Percentiles rank a stretch among this genome's conserved stretches.
Evolutionary conservation across 176 grass and related monocot species (phyloP).

Genomic region (Rhynchospora pubera): DNA sequence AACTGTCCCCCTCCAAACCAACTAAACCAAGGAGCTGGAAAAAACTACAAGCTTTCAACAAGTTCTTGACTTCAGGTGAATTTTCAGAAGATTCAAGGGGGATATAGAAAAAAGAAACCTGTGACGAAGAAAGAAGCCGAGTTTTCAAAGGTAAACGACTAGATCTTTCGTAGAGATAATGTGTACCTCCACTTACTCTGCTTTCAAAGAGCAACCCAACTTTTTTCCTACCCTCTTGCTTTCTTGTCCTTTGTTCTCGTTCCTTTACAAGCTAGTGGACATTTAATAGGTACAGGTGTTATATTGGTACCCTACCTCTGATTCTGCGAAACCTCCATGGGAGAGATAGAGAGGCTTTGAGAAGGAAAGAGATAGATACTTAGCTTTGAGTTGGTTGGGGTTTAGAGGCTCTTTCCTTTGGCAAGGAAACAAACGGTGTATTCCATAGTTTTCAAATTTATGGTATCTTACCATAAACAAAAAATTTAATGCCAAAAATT

Average conservation of each 20-base stretch:
- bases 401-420: not conserved
- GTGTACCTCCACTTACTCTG: slow-evolving; percentile 16
- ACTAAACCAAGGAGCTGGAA: slow-evolving; percentile 4
- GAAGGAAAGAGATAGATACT: not conserved
- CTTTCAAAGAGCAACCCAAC: slow-evolving; percentile 3
- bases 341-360: not conserved
- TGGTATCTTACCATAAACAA: not conserved
- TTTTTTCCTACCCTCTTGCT: slow-evolving; percentile 5
- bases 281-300: slow-evolving; percentile 2
- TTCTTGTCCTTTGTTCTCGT: slow-evolving; percentile 14
- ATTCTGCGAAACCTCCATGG: slow-evolving; percentile 13
- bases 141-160: not conserved
- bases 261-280: not conserved
- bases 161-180: slow-evolving; percentile 6
- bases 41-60: not conserved
- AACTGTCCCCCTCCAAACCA: slow-evolving; percentile 17
- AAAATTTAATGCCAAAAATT: not conserved
- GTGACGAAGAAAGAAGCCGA: not conserved
- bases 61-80: slow-evolving; percentile 14
- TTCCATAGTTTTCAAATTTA: not conserved
- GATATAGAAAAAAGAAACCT: not conserved
- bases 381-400: not conserved
- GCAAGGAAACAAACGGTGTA: not conserved
- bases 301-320: not conserved
- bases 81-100: not conserved